Evolutionary conservation across 176 grass and related monocot species (phyloP).

Genomic region (Zizania latifolia): DNA sequence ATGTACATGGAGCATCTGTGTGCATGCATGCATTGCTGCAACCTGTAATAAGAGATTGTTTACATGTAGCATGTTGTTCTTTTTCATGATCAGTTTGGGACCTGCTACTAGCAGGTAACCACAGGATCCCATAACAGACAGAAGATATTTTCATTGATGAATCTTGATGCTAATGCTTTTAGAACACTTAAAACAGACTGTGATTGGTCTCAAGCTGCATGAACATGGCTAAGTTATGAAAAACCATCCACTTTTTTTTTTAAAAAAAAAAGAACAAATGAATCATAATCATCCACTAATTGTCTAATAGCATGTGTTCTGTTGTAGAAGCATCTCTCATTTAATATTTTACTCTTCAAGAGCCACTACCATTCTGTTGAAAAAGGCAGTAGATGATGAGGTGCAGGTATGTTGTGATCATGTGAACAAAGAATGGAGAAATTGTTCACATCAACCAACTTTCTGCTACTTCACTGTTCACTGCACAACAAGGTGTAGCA

Average conservation of each 20-base stretch:
- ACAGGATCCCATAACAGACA: background rate
- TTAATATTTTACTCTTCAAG: slow-evolving; percentile 9
- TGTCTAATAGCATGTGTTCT: slow-evolving; percentile 2
- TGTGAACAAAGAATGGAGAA: background rate
- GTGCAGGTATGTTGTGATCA: background rate
- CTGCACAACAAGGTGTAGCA: background rate
- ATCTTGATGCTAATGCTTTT: background rate
- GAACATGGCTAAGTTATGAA: slow-evolving; percentile 9
- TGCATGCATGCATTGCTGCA: background rate
- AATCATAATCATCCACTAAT: background rate
- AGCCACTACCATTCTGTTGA: background rate
- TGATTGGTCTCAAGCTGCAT: background rate
- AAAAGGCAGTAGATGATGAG: background rate
- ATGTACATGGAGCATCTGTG: too few relatives aligned
- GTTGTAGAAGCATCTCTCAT: background rate
- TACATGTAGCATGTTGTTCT: background rate
- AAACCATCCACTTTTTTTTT: background rate
- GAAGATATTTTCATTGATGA: background rate
- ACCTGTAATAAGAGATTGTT: too few relatives aligned
- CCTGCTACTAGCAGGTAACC: background rate
- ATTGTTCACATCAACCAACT: background rate
- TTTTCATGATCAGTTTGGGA: background rate
- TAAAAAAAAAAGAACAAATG: background rate
- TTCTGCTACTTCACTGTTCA: background rate
- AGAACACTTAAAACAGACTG: background rate